These are phyloP conservation scores for Amoebophrya sp. DNA, from an alignment of 169 alveolate genomes.

Conservation along the genomic window DNA sequence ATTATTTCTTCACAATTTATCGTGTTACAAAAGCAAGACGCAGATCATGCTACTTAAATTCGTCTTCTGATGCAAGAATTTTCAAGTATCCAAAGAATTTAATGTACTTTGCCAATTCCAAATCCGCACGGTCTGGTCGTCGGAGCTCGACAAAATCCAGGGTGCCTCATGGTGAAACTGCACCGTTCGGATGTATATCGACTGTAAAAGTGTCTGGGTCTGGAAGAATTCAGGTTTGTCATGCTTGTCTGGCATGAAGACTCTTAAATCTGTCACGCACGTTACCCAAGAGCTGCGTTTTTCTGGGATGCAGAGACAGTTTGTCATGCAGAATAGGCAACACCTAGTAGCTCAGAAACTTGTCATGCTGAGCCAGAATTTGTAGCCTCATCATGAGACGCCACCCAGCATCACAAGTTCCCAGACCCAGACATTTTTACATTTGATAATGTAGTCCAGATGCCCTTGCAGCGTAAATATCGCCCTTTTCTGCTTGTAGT, in stretches of 20 bases:
- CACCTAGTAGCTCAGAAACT: too few relatives aligned
- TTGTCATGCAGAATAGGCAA: too few relatives aligned
- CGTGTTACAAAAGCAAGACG: background rate
- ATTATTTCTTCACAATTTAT: background rate
- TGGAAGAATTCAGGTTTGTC: too few relatives aligned
- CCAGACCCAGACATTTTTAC: too few relatives aligned
- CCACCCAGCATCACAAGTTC: too few relatives aligned
- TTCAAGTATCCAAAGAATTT: conserved; percentile 47
- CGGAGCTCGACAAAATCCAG: conserved; percentile 89
- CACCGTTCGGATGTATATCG: conserved; percentile 71
- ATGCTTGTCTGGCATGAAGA: too few relatives aligned
- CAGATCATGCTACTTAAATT: background rate
- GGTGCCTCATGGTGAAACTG: conserved; percentile 91
- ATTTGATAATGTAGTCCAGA: conserved; percentile 69
- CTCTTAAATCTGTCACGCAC: too few relatives aligned
- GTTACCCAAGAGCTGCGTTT: too few relatives aligned
- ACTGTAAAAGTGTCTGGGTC: too few relatives aligned
- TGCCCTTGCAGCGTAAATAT: conserved; percentile 87
- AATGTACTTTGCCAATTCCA: conserved; percentile 90
- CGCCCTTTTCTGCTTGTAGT: conserved; percentile 68
- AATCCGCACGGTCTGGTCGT: conserved; percentile 91
- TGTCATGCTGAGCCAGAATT: too few relatives aligned
- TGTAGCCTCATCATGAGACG: too few relatives aligned
- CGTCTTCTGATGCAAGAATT: background rate
- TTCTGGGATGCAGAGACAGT: background rate